These are phyloP conservation scores for Neurospora tetrasperma DNA, from an alignment of 495 filamentous ascomycete species.

Conservation along the genomic window DNA sequence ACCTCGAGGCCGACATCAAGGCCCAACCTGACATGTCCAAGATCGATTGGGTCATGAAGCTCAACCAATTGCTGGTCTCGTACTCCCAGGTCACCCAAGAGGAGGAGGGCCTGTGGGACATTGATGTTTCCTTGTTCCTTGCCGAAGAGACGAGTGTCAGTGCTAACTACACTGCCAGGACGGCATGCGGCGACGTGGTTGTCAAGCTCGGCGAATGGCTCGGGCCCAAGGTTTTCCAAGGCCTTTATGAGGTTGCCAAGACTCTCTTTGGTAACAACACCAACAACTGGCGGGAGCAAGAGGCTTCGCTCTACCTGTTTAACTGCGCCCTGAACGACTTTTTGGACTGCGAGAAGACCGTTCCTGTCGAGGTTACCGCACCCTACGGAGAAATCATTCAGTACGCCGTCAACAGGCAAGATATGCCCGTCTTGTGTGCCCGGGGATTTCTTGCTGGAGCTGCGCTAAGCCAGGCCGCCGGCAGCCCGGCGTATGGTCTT, in stretches of 20 bases:
- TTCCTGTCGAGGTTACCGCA: conserved; percentile 54
- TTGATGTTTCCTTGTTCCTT: conserved; percentile 89
- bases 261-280: conserved; percentile 46
- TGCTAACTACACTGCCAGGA: conserved; percentile 91
- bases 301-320: conserved; percentile 74
- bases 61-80: conserved; percentile 69
- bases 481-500: conserved; percentile 38
- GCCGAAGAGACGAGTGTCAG: conserved; percentile 91
- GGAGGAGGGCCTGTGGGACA: conserved; percentile 90
- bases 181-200: conserved; percentile 79
- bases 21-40: conserved; percentile 44
- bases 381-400: conserved; percentile 69
- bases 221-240: conserved; percentile 55
- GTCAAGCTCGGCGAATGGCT: conserved; percentile 94
- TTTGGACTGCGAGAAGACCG: conserved; percentile 55
- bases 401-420: conserved; percentile 57
- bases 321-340: conserved; percentile 75
- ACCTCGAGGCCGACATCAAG: conserved; percentile 63
- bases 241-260: conserved; percentile 61
- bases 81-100: conserved; percentile 90
- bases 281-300: conserved; percentile 51
- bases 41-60: conserved; percentile 66
- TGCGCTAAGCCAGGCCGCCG: conserved; percentile 48
- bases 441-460: conserved; percentile 80
- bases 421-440: conserved; percentile 58